Conservation (phyloP, 139 green algal genomes). For the Haematococcus lacustris region DNA sequence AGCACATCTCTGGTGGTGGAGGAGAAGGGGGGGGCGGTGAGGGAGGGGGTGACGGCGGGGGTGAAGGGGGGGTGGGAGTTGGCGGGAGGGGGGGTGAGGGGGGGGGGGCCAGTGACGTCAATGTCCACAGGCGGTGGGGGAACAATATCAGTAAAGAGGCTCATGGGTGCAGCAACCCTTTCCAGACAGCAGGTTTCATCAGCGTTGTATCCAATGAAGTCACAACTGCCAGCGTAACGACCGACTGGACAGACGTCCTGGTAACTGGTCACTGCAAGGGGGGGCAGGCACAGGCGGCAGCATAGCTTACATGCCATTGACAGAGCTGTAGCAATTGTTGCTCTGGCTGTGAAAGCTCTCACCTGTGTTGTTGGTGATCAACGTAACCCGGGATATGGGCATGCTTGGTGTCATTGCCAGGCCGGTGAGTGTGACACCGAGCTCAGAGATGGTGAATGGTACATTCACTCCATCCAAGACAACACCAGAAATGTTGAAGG, state of each 20-base stretch:
- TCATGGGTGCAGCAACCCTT: slow-evolving; percentile 9
- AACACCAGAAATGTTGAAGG: background rate
- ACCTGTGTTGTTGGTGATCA: background rate
- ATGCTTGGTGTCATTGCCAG: too few relatives aligned
- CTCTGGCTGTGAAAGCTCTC: too few relatives aligned
- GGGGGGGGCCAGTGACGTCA: background rate
- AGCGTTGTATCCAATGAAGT: slow-evolving; percentile 24
- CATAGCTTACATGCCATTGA: background rate
- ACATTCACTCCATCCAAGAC: background rate
- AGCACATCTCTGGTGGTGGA: slow-evolving; percentile 21
- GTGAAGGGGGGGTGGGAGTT: slow-evolving; percentile 1
- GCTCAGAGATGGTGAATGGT: background rate
- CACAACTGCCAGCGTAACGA: slow-evolving; percentile 18
- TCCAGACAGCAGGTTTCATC: slow-evolving; percentile 27
- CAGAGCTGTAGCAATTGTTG: too few relatives aligned
- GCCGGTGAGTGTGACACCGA: background rate
- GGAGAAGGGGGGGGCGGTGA: slow-evolving; percentile 17
- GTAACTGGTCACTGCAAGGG: slow-evolving; percentile 7
- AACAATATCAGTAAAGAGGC: background rate
- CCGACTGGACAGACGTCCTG: slow-evolving; percentile 15
- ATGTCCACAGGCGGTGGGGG: background rate
- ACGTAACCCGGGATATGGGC: background rate
- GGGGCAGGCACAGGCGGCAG: background rate
- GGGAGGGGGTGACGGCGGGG: slow-evolving; percentile 3
- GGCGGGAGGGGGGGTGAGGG: background rate